Base-by-base conservation (phyloP, 805 yeast species). In the Torulaspora quercuum region DNA sequence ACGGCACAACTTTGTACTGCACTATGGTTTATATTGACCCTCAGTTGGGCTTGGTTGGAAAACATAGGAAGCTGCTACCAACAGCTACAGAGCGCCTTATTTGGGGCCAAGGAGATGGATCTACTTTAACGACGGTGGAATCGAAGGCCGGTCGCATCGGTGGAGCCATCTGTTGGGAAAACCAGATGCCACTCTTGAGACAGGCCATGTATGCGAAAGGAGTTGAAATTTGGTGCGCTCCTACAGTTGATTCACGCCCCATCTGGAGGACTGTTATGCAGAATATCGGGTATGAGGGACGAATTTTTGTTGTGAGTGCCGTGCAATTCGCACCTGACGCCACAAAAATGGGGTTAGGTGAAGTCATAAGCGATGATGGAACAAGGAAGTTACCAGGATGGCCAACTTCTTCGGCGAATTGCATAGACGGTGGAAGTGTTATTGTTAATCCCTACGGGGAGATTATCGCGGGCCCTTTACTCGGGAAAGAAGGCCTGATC, bases 91-190 rank as follows among this genome's bases (percentile, higher is more conserved):
- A 69, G 49, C 57, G 72, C 25, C 51, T 68, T 27, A 53, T 69
- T 8, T 69, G 73, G 73, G 72, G 70, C 1, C 63, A 61, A 33
- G 74, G 74, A 23, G 73, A 69, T 37, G 75, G 75, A 3, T 65
- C 71, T 4, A 67, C 72, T 2, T 44, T 70, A 30, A 60, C 64
- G 3, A 65, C 63, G 7, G 61, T 64, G 19, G 62, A 68, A 12
- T 48, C 62, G 13, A 40, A 51, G 2, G 63, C 52, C 4, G 69
- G 70, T 13, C 55, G 53, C 31, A 40, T 68, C n/a, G 73, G 73
- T 11, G 73, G 70, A 14, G 72, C 64, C 20, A 68, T 69, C 31
- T 70, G 74, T 50, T 69, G 75, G 73, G 74, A 70, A 39, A 69
- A 68, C 47, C 61, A 59, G 48, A 58, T 66, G 49, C 73, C 73